Evolutionary conservation across 2,329 filamentous ascomycete genomes (phyloP), one percentile per base, ranked within the genome.

Genomic region (Scleromitrula shiraiana): DNA sequence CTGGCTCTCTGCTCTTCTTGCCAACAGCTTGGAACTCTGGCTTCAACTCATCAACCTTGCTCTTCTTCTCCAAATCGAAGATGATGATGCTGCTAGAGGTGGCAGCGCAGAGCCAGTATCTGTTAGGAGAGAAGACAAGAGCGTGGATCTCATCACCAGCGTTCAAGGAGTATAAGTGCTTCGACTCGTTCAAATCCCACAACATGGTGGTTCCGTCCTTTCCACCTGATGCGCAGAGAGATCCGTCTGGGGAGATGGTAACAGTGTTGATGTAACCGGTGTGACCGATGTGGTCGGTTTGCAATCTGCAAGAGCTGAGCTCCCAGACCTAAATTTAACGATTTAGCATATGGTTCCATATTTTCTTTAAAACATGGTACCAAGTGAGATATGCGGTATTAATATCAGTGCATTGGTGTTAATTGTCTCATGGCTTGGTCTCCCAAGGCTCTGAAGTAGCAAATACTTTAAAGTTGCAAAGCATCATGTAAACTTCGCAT

Each of bases 41-140:
- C 85, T 95, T 96, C 73, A 98, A 84, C 83, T 97, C 93, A 67
- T 97, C 91, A 69, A 97, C 91, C 86, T 96, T 97, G 85, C 85
- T 94, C 90, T 98, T 98, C 90, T 98, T 98, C 88, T 98, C 93
- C 64, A 98, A 83, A 70, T 98, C 93, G 78, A 98, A 98, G 82
- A 98, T 97, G 82, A 96, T 96, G 82, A 98, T 97, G 82, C 83
- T 89, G 77, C 82, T 88, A 69, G 88, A 81, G 58, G 93, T 98
- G 70, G 93, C 93, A 69, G 93, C 93, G 82, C 93, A 98, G 64
- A 98, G 85, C 93, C 93, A 98, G 88, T 98, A 98, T 74, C 93
- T 86, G 88, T 98, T 98, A 70, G 93, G 93, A 59, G 93, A 97
- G 88, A 98, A 98, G 74, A 97, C 93, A 63, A 98, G 91, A 64